A percentile compares a stretch with the other conserved stretches of the same genome.
Conservation (phyloP, 371 early-diverging fungal species). For the Mucor mucedo region DNA sequence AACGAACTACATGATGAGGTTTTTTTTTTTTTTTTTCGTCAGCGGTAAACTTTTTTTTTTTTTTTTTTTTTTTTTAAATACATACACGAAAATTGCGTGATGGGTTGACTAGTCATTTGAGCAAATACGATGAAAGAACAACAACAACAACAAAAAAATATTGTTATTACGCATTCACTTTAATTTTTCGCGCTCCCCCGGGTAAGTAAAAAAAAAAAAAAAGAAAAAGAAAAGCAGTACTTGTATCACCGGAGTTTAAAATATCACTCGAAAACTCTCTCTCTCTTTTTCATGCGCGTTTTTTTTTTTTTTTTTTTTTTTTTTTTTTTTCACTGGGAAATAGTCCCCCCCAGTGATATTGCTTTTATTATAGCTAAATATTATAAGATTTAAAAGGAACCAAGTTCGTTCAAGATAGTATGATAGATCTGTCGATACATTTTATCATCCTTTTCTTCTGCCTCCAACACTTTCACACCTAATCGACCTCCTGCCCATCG, state of each 20-base stretch:
- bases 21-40: not conserved
- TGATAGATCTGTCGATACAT: slow-evolving; percentile 22
- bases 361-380: too few relatives aligned
- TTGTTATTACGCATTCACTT: not conserved
- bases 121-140: slow-evolving; percentile 10
- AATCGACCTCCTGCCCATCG: slow-evolving; percentile 38
- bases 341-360: too few relatives aligned
- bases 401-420: slow-evolving; percentile 24
- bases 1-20: slow-evolving; percentile 55
- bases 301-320: too few relatives aligned
- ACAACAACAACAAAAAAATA: slow-evolving; percentile 3
- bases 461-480: slow-evolving; percentile 29
- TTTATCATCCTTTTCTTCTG: slow-evolving; percentile 19
- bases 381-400: not conserved
- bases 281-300: too few relatives aligned
- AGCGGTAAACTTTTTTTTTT: not conserved
- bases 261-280: too few relatives aligned
- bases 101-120: slow-evolving; percentile 33
- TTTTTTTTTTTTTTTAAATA: not conserved
- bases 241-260: too few relatives aligned
- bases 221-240: slow-evolving; percentile 1
- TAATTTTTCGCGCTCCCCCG: not conserved
- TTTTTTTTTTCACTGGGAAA: too few relatives aligned
- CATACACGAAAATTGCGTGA: slow-evolving; percentile 63
- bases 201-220: not conserved